Base-by-base conservation (phyloP, 495 filamentous ascomycete genomes). In the Trichoderma parareesei region DNA sequence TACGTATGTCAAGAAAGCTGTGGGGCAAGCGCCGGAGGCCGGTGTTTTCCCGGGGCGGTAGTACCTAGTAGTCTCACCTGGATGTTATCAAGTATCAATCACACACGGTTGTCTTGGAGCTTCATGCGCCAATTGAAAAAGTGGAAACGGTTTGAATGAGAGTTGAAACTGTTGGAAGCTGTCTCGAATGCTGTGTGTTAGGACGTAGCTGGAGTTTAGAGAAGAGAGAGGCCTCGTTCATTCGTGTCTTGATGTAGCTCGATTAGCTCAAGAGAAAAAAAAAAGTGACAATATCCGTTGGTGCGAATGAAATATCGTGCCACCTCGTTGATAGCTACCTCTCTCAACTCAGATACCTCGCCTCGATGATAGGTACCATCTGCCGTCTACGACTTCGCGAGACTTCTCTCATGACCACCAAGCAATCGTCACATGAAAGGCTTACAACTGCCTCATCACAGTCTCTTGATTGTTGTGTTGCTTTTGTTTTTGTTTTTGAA, bases 81-180 rank as follows among this genome's bases (percentile, higher is more conserved):
- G 27, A 27, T 2, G 27, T 27, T 27, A 27, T 27, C 27, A 27
- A 27, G 27, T 27, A 5, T 18, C 16, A 18, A 7, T 35, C 49
- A 35, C 49, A n/a, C 14, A 57, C 33, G 9, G 35, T 33, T 33
- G 8, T 33, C 27, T 35, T 9, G 5, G 35, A 35, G 49, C 27
- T 57, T 10, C 49, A 33, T 57, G 49, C 49, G 49, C 18, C 49
- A 57, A 57, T 57, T 57, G 49, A n/a, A 49, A 49, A 49, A 49
- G 46, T 49, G 46, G 46, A n/a, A 49, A 49, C 46, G 46, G 46
- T 3, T 18, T 49, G 46, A 49, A 3, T 49, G 14, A 18, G 7
- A 6, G 46, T n/a, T 18, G 46, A 49, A 49, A 14, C 46, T 49
- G 46, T 27, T 27, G 0, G 27, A 27, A 27, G 27, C 27, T 27